Conservation (phyloP, 2,329 filamentous ascomycete species). For the Pestalotiopsis sp. region DNA sequence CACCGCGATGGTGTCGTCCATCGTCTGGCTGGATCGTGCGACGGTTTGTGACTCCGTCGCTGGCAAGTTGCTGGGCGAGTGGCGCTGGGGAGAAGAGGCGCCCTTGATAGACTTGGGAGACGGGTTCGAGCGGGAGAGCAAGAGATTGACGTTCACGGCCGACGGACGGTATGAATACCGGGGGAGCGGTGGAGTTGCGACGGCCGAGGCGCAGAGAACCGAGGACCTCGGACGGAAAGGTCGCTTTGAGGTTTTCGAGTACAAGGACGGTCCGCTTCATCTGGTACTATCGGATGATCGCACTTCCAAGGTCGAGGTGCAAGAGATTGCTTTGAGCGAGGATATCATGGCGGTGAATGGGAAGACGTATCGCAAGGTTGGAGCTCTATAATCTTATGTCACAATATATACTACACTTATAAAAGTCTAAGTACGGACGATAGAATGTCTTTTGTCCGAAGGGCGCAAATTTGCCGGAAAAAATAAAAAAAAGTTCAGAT, state of each 20-base stretch:
- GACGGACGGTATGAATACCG: neutral
- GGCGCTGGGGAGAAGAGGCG: neutral
- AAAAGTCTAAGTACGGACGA: too few species aligned
- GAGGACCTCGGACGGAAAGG: neutral
- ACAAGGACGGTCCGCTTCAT: neutral
- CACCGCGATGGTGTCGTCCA: neutral
- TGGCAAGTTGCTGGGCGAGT: neutral
- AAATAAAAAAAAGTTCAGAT: too few species aligned
- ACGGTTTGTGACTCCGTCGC: neutral
- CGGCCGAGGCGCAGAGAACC: neutral
- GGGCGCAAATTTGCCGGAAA: too few species aligned
- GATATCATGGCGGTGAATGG: neutral
- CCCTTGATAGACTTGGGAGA: neutral
- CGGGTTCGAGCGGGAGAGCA: neutral
- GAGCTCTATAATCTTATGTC: neutral
- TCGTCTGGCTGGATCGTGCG: constrained; percentile 2
- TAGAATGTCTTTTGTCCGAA: too few species aligned
- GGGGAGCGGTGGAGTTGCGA: neutral
- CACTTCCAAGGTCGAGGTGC: neutral
- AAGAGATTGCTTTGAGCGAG: neutral
- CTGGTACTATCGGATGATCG: neutral
- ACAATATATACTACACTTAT: neutral
- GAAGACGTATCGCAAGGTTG: neutral
- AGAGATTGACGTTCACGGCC: neutral
- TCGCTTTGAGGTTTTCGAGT: neutral